These are phyloP conservation scores for Sarcocystis neurona DNA, from an alignment of 169 alveolate species.

Conservation along the genomic window DNA sequence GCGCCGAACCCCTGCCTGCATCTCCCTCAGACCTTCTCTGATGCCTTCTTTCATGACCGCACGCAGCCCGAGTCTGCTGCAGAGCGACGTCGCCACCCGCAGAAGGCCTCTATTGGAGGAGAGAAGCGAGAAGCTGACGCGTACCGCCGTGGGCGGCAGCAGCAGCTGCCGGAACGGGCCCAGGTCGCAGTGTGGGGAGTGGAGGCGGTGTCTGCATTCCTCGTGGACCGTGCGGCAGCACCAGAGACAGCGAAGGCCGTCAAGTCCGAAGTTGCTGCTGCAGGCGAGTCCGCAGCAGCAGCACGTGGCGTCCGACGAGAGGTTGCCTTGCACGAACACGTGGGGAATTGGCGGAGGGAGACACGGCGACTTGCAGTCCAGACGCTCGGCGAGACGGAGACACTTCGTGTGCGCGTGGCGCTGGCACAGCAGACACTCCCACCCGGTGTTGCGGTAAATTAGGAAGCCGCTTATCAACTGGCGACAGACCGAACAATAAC, in stretches of 20 bases:
- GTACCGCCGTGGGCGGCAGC: slow-evolving; percentile 50
- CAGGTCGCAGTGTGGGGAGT: slow-evolving; percentile 39
- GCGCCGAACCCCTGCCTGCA: slow-evolving; percentile 16
- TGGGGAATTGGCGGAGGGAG: slow-evolving; percentile 18
- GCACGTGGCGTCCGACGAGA: slow-evolving; percentile 51
- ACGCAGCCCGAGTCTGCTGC: neutral
- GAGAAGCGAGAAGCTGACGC: slow-evolving; percentile 33
- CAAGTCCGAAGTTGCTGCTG: slow-evolving; percentile 36
- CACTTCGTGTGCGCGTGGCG: slow-evolving; percentile 42
- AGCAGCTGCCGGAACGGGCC: slow-evolving; percentile 44
- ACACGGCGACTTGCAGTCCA: slow-evolving; percentile 55
- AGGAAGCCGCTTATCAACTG: slow-evolving; percentile 50
- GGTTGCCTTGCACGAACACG: slow-evolving; percentile 37
- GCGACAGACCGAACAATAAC: slow-evolving; percentile 49
- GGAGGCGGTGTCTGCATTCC: slow-evolving; percentile 33
- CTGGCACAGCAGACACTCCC: slow-evolving; percentile 52
- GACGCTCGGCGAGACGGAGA: slow-evolving; percentile 21
- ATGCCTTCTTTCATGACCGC: neutral
- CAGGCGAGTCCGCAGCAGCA: slow-evolving; percentile 54
- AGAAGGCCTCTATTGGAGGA: neutral
- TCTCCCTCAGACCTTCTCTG: slow-evolving; percentile 16
- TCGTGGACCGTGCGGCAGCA: slow-evolving; percentile 54
- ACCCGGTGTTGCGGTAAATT: slow-evolving; percentile 58
- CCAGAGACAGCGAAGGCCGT: slow-evolving; percentile 62
- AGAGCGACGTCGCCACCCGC: neutral